Evolutionary conservation across 2,329 filamentous ascomycete genomes (phyloP).

Genomic region (Ophiostoma himal-ulmi): DNA sequence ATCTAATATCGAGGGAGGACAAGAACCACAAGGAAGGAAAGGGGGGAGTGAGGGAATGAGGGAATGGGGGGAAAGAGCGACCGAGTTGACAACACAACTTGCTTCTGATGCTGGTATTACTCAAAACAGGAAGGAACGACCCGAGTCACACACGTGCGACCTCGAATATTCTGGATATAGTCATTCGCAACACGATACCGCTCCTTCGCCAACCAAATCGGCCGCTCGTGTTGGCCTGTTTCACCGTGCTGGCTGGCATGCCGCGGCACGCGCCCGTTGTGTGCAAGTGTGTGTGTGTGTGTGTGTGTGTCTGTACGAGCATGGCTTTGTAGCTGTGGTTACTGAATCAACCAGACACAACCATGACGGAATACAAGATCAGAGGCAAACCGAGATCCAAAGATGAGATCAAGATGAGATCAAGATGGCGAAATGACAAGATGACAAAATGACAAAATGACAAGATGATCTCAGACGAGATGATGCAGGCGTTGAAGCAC

Average conservation of each 20-base stretch:
- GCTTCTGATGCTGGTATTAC: too few relatives aligned
- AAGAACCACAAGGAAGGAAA: neutral
- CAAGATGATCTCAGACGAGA: neutral
- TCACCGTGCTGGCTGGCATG: neutral
- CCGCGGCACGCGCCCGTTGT: neutral
- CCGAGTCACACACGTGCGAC: conserved; percentile 4
- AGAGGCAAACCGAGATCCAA: neutral
- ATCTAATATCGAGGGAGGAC: too few relatives aligned
- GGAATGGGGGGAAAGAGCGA: neutral
- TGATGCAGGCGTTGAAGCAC: neutral
- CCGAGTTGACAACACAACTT: neutral
- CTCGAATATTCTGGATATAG: neutral
- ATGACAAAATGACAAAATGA: neutral
- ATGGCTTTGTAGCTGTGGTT: neutral
- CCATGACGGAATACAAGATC: neutral
- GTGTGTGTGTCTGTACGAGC: neutral
- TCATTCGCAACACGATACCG: neutral
- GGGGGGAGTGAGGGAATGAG: neutral
- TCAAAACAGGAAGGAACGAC: neutral
- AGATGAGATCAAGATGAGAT: neutral
- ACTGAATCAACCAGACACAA: conserved; percentile 6
- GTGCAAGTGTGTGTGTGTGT: neutral
- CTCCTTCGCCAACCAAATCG: neutral
- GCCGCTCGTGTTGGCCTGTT: neutral
- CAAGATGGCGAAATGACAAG: neutral